Evolutionary conservation across 371 early-diverging fungal genomes (phyloP), one percentile per base, ranked within the genome.

Genomic region (Rhizomucor pusillus): DNA sequence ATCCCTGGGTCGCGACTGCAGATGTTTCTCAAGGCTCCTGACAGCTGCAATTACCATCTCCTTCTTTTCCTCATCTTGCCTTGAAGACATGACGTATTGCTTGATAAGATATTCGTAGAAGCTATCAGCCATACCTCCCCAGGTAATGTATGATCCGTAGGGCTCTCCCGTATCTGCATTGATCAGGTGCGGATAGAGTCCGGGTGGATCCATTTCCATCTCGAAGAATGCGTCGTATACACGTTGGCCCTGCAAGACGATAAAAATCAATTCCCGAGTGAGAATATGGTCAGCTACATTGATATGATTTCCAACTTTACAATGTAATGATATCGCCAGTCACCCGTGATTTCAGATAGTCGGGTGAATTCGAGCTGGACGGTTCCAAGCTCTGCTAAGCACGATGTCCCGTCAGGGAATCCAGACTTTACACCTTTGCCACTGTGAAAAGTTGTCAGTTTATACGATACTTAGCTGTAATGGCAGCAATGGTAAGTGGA

Each of bases 321-420:
- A 67, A 63, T 71, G 36, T 78, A 54, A 51, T 80, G 74, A 58
- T 85, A 90, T 12, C 59, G 61, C 58, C 79, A 76, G 51, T 90
- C 73, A 0, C 85, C 85, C 2, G 92, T 91, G 16, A 94, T 69
- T 47, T 87, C 69, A 14, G 87, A 82, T 36, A 97, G 73, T 14
- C 86, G 72, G 14, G 87, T 89, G 62, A 92, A 92, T 72, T 97
- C 98, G 22, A 97, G 63, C 51, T 93, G 80, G 25, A 95, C 67
- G 0, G 94, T 85, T n/a, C 95, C 95, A 12, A 90, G 80, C 57
- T 94, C 94, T 2, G 95, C 94, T 12, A 94, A 54, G 51, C 70
- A 65, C 13, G 73, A 70, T 3, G 66, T 57, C 1, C 63, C 58
- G 1, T 62, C 54, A 4, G 64, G 59, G 20, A 59, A 63, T 10